Percentiles rank a stretch among this genome's conserved stretches.
Evolutionary conservation across 2,329 filamentous ascomycete species (phyloP).

Genomic region (Monilinia fructicola): DNA sequence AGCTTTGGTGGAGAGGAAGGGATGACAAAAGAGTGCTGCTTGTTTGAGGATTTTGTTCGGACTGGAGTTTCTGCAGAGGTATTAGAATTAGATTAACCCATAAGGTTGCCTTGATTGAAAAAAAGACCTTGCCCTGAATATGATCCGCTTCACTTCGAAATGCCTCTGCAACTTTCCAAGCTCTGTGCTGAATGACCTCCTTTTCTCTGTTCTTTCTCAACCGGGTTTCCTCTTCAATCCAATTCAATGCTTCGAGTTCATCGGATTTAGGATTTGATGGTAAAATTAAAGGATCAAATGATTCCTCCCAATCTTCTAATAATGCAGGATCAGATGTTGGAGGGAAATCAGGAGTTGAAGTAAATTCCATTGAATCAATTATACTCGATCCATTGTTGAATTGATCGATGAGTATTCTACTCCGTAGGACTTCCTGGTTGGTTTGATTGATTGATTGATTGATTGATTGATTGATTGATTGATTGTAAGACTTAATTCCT

Average conservation of each 20-base stretch:
- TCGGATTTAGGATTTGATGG: slow-evolving; percentile 43
- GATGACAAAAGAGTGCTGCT: slow-evolving; percentile 10
- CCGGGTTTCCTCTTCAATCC: slow-evolving; percentile 45
- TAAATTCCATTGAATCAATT: slow-evolving; percentile 29
- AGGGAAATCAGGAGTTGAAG: slow-evolving; percentile 31
- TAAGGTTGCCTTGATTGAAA: not conserved
- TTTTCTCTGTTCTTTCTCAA: slow-evolving; percentile 45
- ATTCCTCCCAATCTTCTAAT: slow-evolving; percentile 33
- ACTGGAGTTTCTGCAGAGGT: slow-evolving; percentile 7
- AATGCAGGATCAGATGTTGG: slow-evolving; percentile 34
- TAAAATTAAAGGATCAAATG: slow-evolving; percentile 20
- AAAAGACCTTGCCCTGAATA: slow-evolving; percentile 33
- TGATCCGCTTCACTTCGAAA: slow-evolving; percentile 52
- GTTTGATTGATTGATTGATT: no score
- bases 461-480: no score
- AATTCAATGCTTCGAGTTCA: slow-evolving; percentile 48
- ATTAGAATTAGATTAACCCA: not conserved
- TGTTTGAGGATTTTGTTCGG: slow-evolving; percentile 11
- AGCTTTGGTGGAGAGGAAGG: slow-evolving; percentile 18
- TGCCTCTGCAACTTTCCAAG: slow-evolving; percentile 47
- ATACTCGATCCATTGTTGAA: no score
- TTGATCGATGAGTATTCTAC: no score
- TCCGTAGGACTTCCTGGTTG: no score
- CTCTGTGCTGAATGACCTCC: slow-evolving; percentile 52
- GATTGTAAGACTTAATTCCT: not conserved